These are phyloP conservation scores for Pichia sp. DNA, from an alignment of 1,139 yeast genomes.

Conservation along the genomic window DNA sequence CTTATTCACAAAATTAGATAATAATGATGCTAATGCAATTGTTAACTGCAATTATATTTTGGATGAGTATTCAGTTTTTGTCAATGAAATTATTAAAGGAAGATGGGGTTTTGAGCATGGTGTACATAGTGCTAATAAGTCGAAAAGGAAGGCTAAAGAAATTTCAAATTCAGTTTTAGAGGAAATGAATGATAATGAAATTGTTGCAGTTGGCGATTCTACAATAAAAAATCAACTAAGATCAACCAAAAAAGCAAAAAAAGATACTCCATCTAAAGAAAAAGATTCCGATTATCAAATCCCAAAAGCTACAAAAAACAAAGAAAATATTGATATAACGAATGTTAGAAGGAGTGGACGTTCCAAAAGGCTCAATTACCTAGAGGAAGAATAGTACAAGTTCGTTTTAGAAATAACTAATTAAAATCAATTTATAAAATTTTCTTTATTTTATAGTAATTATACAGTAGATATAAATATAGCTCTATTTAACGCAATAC, in stretches of 20 bases:
- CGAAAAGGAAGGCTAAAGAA: too few relatives aligned
- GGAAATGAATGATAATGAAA: not conserved
- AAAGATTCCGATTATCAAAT: conserved; percentile 1
- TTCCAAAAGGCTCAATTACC: conserved; percentile 9
- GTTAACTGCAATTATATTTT: conserved; percentile 9
- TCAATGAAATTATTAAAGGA: conserved; percentile 7
- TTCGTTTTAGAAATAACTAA: too few relatives aligned
- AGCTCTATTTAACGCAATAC: too few relatives aligned
- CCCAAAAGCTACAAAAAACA: not conserved
- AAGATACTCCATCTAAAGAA: not conserved
- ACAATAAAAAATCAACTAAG: not conserved
- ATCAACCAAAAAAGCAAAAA: not conserved
- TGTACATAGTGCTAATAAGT: not conserved
- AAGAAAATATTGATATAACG: not conserved
- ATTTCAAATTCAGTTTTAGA: not conserved
- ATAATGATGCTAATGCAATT: not conserved
- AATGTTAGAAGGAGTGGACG: conserved; percentile 10
- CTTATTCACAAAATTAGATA: conserved; percentile 38
- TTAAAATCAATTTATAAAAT: not conserved
- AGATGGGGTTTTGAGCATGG: conserved; percentile 12
- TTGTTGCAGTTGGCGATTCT: too few relatives aligned
- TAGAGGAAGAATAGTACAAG: conserved; percentile 2
- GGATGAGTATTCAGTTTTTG: not conserved
- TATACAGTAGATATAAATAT: too few relatives aligned
- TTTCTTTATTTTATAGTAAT: not conserved